Evolutionary conservation across 164 flowering plant genomes (phyloP).

Genomic region (Berberis vulgaris): DNA sequence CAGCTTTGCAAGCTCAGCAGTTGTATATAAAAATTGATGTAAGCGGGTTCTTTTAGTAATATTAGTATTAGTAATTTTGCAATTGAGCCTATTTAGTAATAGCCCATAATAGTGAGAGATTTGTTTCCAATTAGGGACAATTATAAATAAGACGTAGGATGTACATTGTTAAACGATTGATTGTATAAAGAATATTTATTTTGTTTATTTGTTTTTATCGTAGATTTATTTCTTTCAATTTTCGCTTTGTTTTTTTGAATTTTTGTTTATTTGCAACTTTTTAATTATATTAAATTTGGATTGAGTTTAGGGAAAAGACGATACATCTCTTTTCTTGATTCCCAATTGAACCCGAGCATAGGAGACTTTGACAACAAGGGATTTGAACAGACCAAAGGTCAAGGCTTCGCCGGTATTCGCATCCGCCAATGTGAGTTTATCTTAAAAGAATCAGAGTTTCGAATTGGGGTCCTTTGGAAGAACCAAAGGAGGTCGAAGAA

Average conservation of each 20-base stretch:
- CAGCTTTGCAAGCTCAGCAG: slow-evolving; percentile 52
- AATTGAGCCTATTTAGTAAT: slow-evolving; percentile 43
- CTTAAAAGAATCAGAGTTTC: slow-evolving; percentile 41
- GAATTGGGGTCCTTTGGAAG: slow-evolving; percentile 47
- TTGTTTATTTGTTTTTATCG: no score
- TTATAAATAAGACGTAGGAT: no score
- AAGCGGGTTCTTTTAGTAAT: no score
- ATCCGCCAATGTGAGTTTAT: slow-evolving; percentile 55
- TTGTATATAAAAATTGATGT: slow-evolving; percentile 51
- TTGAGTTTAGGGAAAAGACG: slow-evolving; percentile 68
- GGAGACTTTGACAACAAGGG: slow-evolving; percentile 35
- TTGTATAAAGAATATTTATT: no score
- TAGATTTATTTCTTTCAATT: no score
- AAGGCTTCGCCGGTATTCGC: slow-evolving; percentile 41
- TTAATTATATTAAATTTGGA: slow-evolving; percentile 12
- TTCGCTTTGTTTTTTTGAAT: no score
- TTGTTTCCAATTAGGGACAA: slow-evolving; percentile 31
- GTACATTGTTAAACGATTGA: no score
- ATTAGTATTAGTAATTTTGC: slow-evolving; percentile 11
- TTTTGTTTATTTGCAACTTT: no score
- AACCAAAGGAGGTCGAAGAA: slow-evolving; percentile 46
- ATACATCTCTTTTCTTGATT: slow-evolving; percentile 58
- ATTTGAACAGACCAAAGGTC: slow-evolving; percentile 37
- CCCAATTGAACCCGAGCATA: slow-evolving; percentile 42
- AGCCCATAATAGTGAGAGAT: slow-evolving; percentile 51